A percentile compares a stretch with the other conserved stretches of the same genome.
Evolutionary conservation across 495 filamentous ascomycete genomes (phyloP).

Genomic region (Hypoxylon rickii): DNA sequence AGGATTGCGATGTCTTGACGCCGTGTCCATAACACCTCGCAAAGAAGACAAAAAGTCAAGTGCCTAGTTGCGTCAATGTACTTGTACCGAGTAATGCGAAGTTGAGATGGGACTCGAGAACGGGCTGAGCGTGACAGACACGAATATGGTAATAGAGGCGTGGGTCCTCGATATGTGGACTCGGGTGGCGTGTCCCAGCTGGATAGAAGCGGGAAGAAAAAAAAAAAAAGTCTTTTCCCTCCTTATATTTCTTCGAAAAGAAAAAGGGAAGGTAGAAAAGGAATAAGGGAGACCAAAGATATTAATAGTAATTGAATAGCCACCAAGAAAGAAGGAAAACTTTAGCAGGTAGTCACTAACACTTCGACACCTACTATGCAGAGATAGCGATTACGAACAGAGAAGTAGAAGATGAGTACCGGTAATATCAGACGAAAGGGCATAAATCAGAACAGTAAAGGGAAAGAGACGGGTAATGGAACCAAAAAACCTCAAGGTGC

Average conservation of each 20-base stretch:
- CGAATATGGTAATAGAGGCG: too few relatives aligned
- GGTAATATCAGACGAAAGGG: too few relatives aligned
- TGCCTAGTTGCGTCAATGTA: background rate
- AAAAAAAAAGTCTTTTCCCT: too few relatives aligned
- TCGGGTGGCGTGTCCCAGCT: background rate
- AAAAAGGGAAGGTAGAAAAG: background rate
- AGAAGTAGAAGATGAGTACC: background rate
- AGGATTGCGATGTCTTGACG: background rate
- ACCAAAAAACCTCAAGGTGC: too few relatives aligned
- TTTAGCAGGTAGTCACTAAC: too few relatives aligned
- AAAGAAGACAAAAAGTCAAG: background rate
- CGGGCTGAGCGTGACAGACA: too few relatives aligned
- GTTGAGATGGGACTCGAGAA: too few relatives aligned
- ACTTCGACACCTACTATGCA: too few relatives aligned
- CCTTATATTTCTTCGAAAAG: too few relatives aligned
- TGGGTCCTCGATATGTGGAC: background rate
- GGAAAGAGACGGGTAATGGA: too few relatives aligned
- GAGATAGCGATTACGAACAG: too few relatives aligned
- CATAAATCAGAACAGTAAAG: background rate
- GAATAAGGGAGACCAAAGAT: background rate
- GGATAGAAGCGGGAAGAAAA: background rate
- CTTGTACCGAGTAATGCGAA: background rate
- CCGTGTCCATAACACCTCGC: conserved; percentile 17
- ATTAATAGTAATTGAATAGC: background rate
- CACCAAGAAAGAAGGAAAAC: background rate